Evolutionary conservation across 495 filamentous ascomycete species (phyloP).

Genomic region (Hypoxylon subgilvum): DNA sequence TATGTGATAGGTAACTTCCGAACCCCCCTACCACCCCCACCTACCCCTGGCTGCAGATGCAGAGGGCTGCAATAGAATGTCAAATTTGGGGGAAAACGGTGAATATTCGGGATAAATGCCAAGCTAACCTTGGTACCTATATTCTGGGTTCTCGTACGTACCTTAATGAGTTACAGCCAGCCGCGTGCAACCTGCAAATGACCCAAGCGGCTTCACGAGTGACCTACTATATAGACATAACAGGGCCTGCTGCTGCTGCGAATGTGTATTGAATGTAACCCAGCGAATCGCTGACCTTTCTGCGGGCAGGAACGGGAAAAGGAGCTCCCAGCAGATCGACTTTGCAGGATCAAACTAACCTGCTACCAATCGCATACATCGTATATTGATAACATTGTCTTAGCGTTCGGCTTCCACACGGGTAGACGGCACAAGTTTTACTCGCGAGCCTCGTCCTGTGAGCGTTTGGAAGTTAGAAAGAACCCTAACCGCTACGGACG

Average conservation of each 20-base stretch:
- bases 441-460: slow-evolving; percentile 6
- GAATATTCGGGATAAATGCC: slow-evolving; percentile 35
- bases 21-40: slow-evolving; percentile 23
- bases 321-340: slow-evolving; percentile 8
- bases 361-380: slow-evolving; percentile 10
- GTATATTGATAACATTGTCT: slow-evolving; percentile 10
- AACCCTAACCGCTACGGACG: slow-evolving; percentile 1
- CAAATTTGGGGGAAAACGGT: slow-evolving; percentile 26
- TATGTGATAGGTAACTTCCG: slow-evolving; percentile 36
- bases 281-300: slow-evolving; percentile 23
- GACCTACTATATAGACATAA: slow-evolving; percentile 29
- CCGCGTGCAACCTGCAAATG: slow-evolving; percentile 32
- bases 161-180: slow-evolving; percentile 8
- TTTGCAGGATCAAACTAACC: neutral
- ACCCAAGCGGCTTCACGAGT: slow-evolving; percentile 33
- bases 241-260: slow-evolving; percentile 17
- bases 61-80: slow-evolving; percentile 1
- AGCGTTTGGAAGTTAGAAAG: neutral
- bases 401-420: neutral
- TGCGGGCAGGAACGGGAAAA: slow-evolving; percentile 12
- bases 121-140: slow-evolving; percentile 23
- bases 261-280: slow-evolving; percentile 29
- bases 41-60: slow-evolving; percentile 25
- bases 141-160: slow-evolving; percentile 16
- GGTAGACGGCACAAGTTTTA: slow-evolving; percentile 2